Percentiles rank a stretch among this genome's conserved stretches.
phyloP scores from a whole-genome alignment of 192 early-diverging fungal genomes.

The Paraglomus occultum region DNA sequence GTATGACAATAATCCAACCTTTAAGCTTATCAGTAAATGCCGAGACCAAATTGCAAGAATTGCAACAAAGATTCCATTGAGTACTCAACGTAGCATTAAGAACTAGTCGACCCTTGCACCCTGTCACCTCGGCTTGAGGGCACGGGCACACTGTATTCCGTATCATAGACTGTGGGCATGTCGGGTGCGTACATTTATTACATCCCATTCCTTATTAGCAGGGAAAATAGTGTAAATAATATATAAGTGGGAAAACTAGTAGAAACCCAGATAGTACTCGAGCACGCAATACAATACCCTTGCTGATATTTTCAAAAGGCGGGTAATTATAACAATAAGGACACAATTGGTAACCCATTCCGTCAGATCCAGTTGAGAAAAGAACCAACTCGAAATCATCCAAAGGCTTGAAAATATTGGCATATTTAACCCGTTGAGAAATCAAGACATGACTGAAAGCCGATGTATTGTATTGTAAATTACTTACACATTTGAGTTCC shows the following conservation, averaged over 20 bases:
- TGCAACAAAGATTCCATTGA: slow-evolving; percentile 53
- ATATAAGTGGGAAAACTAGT: slow-evolving; percentile 9
- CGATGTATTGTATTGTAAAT: neutral
- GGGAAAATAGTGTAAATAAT: slow-evolving; percentile 13
- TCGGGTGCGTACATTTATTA: slow-evolving; percentile 51
- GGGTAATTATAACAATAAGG: slow-evolving; percentile 56
- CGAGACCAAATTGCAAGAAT: slow-evolving; percentile 51
- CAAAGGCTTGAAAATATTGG: slow-evolving; percentile 35
- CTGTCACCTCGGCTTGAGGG: slow-evolving; percentile 32
- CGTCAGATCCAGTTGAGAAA: slow-evolving; percentile 56
- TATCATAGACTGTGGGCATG: slow-evolving; percentile 47
- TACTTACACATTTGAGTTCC: slow-evolving; percentile 39
- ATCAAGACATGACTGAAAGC: slow-evolving; percentile 14
- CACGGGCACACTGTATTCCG: slow-evolving; percentile 46
- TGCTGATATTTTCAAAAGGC: slow-evolving; percentile 48
- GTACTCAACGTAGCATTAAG: slow-evolving; percentile 54
- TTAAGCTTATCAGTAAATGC: slow-evolving; percentile 45
- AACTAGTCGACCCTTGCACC: slow-evolving; percentile 42
- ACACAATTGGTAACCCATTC: slow-evolving; percentile 52
- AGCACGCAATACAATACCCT: slow-evolving; percentile 8
- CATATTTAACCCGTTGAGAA: neutral
- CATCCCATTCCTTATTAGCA: slow-evolving; percentile 43
- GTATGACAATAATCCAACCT: slow-evolving; percentile 21
- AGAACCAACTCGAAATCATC: slow-evolving; percentile 54
- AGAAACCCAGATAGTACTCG: too few species aligned